These are phyloP conservation scores for Diaporthe ampelina DNA, from an alignment of 2,329 filamentous ascomycete genomes.

Conservation along the genomic window DNA sequence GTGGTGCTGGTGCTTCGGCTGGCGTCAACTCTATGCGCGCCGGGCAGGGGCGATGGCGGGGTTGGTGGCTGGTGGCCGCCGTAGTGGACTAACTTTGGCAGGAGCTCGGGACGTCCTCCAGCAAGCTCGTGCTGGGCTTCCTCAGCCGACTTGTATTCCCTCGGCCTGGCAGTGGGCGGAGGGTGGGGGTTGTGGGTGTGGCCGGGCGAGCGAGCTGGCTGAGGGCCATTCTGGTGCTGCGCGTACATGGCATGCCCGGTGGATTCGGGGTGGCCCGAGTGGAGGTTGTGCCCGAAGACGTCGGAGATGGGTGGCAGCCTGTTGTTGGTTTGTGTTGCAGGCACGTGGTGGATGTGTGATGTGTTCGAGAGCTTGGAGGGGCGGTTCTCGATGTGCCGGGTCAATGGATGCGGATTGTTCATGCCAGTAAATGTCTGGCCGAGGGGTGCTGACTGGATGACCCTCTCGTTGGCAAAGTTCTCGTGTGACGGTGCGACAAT, in stretches of 20 bases:
- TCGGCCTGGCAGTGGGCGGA: slow-evolving; percentile 72
- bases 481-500: slow-evolving; percentile 96
- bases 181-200: slow-evolving; percentile 72
- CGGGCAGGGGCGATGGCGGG: slow-evolving; percentile 82
- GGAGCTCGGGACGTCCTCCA: slow-evolving; percentile 90
- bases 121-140: slow-evolving; percentile 93
- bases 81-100: slow-evolving; percentile 96
- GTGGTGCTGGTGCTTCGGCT: slow-evolving; percentile 67
- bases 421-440: slow-evolving; percentile 96
- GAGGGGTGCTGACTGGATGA: slow-evolving; percentile 96
- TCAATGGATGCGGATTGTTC: slow-evolving; percentile 81
- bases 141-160: slow-evolving; percentile 96
- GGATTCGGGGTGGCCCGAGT: slow-evolving; percentile 70
- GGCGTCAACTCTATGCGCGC: slow-evolving; percentile 60
- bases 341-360: slow-evolving; percentile 91
- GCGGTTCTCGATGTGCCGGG: slow-evolving; percentile 84
- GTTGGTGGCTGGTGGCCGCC: slow-evolving; percentile 94
- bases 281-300: slow-evolving; percentile 87
- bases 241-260: slow-evolving; percentile 67
- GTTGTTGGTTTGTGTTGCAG: slow-evolving; percentile 90
- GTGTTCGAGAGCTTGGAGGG: slow-evolving; percentile 86
- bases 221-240: slow-evolving; percentile 73
- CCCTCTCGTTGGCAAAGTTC: slow-evolving; percentile 92
- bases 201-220: slow-evolving; percentile 82
- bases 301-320: slow-evolving; percentile 94